These are phyloP conservation scores for Heliocybe sulcata DNA, from an alignment of 1,284 basidiomycete species.

Conservation along the genomic window DNA sequence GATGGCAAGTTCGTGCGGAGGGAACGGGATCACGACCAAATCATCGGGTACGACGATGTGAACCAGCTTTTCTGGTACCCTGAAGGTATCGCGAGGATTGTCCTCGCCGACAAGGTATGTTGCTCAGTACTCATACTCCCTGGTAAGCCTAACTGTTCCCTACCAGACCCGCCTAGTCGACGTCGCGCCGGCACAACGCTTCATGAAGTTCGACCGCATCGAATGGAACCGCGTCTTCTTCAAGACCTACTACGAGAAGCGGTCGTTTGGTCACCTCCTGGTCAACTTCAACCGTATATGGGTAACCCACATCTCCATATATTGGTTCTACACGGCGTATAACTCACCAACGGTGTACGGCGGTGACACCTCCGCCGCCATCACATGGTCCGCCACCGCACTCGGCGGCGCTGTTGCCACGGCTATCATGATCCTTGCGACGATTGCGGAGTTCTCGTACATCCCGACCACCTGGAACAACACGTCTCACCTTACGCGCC, in stretches of 20 bases:
- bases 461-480: conserved; percentile 98
- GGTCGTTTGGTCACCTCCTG: conserved; percentile 88
- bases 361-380: conserved; percentile 50
- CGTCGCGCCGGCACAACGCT: conserved; percentile 81
- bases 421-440: conserved; percentile 89
- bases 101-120: conserved; percentile 78
- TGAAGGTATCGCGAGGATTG: conserved; percentile 93
- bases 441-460: conserved; percentile 89
- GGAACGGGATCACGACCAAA: conserved; percentile 90
- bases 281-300: conserved; percentile 99
- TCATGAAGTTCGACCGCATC: conserved; percentile 92
- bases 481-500: conserved; percentile 86
- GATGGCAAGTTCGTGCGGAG: conserved; percentile 94
- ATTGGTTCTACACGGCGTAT: conserved; percentile 92
- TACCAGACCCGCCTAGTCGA: conserved; percentile 86
- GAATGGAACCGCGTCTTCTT: conserved; percentile 94
- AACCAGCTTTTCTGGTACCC: conserved; percentile 99
- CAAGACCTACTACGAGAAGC: conserved; percentile 96
- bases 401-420: conserved; percentile 89
- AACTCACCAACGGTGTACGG: conserved; percentile 87
- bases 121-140: not conserved
- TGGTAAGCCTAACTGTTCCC: conserved; percentile 2
- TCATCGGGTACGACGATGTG: conserved; percentile 98
- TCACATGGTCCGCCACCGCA: conserved; percentile 85
- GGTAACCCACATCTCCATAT: conserved; percentile 90